Base-by-base conservation (phyloP, 2,329 filamentous ascomycete species). In the Ascochyta koolunga region DNA sequence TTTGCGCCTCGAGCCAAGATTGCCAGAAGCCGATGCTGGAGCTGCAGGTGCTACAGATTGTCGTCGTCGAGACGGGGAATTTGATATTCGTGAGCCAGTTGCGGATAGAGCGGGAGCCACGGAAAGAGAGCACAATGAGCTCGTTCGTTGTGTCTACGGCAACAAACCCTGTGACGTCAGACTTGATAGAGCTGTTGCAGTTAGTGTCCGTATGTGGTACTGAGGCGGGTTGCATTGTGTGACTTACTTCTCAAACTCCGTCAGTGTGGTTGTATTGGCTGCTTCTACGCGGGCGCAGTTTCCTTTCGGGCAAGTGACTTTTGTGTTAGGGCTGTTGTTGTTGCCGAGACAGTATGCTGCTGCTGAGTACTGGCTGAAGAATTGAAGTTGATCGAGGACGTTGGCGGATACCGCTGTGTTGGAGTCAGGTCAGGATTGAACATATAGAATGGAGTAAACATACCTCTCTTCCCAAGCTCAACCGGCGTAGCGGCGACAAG, bases 51-150 rank as follows among this genome's bases (percentile, higher is more conserved):
- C 56, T 22, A 58, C 75, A 78, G 31, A 81, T 72, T 46, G 74
- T 69, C 7, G 72, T 78, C 56, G 77, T 70, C 36, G 68, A 46
- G 62, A 76, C 67, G 9, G 71, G 45, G 62, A 84, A 80, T 42
- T 75, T 59, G 43, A 82, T 53, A 64, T 89, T 82, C 46, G 83
- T 78, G 61, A 88, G 77, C 79, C 80, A 88, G 78, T 89, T 89
- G 45, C 80, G 79, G 55, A 87, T 62, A 37, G 82, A 84, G 54
- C 73, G 71, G 43, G 82, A 83, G 60, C 88, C 87, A 35, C 85
- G 82, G 73, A 87, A 79, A 27, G 84, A 78, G 36, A 88, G 68
- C 41, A 89, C 82, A 54, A 89, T 84, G 52, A 83, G 76, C 49
- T 70, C 52, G 60, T 80, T 79, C 24, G 79, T 80, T 6, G 66